Evolutionary conservation across 345 rosid genomes (phyloP), one percentile per base, ranked within the genome.

Genomic region (Hibiscus tridactylites): DNA sequence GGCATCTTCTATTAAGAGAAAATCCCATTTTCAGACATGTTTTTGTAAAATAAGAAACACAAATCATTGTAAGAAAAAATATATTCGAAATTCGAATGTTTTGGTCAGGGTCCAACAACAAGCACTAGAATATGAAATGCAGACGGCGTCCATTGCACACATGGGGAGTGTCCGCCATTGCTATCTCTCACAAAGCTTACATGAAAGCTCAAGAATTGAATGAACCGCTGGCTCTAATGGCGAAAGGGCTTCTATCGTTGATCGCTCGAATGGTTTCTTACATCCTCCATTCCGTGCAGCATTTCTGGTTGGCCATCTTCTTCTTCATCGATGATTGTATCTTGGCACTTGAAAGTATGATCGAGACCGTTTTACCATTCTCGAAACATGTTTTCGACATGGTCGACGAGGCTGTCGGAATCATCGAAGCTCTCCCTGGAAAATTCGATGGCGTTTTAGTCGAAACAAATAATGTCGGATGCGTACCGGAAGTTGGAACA

Each of bases 111-210:
- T 59, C 68, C 74, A 69, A 28, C 65, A 19, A 37, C 71, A 13
- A 61, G 49, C 46, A 57, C 16, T 35, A 42, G 61, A 28, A 80
- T 74, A 80, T 74, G 83, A 78, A 65, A 70, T 56, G 71, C 19
- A 67, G 88, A 65, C 82, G 79, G 12, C 86, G 84, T 17, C 97
- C 92, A 17, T 78, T 94, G 80, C 86, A 86, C 62, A 83, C 95
- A 1, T 83, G 84, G 70, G 83, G 80, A 29, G 78, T 71, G 61
- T 82, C 81, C 3, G 65, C 83, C 46, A 56, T 85, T 6, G 74
- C 76, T 35, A 81, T 78, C n/a, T 74, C 74, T 42, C 77, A 71
- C 3, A 79, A 78, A 53, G 77, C 81, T 11, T 88, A 74, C 78
- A 67, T 10, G 58, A 80, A 81, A 68, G 81, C 60, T 26, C 81